These are phyloP conservation scores for Trichoderma reesei DNA, from an alignment of 495 filamentous ascomycete genomes.

Conservation along the genomic window DNA sequence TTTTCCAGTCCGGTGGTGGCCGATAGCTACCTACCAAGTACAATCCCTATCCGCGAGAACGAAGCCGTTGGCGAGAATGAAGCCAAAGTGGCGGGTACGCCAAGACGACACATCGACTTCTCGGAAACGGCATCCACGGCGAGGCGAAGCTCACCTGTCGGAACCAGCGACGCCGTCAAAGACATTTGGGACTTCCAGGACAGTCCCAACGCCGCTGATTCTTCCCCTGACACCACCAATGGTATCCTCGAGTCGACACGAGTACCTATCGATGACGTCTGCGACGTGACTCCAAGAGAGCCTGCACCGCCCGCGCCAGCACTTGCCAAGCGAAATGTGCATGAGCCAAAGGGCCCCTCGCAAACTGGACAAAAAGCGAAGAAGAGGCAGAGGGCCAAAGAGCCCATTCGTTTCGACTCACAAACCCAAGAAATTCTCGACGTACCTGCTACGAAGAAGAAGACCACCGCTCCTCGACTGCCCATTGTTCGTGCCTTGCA, in stretches of 20 bases:
- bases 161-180: background rate
- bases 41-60: background rate
- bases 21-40: background rate
- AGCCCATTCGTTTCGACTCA: background rate
- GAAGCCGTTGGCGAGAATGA: background rate
- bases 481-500: background rate
- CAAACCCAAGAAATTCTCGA: background rate
- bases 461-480: background rate
- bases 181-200: background rate
- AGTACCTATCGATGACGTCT: background rate
- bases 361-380: background rate
- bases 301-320: background rate
- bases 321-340: background rate
- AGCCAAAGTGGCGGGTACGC: background rate
- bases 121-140: conserved; percentile 9
- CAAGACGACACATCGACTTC: background rate
- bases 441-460: background rate
- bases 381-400: background rate
- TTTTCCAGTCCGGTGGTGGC: background rate
- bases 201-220: background rate
- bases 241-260: background rate
- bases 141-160: background rate
- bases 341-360: no score
- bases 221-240: no score
- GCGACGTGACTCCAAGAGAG: background rate